phyloP scores from a whole-genome alignment of 2,329 filamentous ascomycete genomes.

The Fusarium sp. region DNA sequence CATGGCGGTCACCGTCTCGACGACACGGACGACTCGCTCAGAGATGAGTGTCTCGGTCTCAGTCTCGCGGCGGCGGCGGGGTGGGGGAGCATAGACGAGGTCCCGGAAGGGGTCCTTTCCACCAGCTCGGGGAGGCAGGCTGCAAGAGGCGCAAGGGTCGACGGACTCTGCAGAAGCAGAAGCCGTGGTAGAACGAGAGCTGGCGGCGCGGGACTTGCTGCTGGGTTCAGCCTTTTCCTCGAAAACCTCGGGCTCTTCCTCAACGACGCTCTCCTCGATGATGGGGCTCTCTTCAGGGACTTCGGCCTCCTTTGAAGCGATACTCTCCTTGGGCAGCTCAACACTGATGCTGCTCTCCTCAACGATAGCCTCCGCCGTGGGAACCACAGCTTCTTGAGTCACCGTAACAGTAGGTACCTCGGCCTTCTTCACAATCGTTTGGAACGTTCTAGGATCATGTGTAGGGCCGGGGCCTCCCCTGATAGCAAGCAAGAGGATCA shows the following conservation, averaged over 20 bases:
- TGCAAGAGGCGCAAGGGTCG: conserved; percentile 42
- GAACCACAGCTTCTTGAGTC: conserved; percentile 29
- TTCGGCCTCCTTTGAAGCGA: conserved; percentile 10
- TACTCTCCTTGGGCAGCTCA: conserved; percentile 29
- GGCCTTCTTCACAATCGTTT: conserved; percentile 44
- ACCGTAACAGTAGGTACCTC: conserved; percentile 44
- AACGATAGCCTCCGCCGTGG: conserved; percentile 12
- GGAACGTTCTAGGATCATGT: conserved; percentile 44
- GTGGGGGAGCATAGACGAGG: conserved; percentile 2
- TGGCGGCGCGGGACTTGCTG: background rate
- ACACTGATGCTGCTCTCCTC: conserved; percentile 42
- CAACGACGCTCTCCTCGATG: background rate
- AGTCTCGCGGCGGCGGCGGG: conserved; percentile 40
- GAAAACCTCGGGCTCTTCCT: background rate
- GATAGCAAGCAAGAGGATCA: conserved; percentile 66
- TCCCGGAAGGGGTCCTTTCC: conserved; percentile 1
- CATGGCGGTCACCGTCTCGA: conserved; percentile 52
- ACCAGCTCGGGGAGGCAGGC: conserved; percentile 16
- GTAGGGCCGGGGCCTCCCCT: conserved; percentile 40
- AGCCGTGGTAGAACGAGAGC: background rate
- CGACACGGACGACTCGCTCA: conserved; percentile 46
- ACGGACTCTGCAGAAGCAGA: conserved; percentile 9
- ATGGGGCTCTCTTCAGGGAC: background rate
- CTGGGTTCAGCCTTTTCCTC: background rate
- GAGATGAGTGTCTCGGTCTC: conserved; percentile 35